Evolutionary conservation across 2,329 filamentous ascomycete genomes (phyloP), one percentile per base, ranked within the genome.

Genomic region (Pseudogymnoascus sp.): DNA sequence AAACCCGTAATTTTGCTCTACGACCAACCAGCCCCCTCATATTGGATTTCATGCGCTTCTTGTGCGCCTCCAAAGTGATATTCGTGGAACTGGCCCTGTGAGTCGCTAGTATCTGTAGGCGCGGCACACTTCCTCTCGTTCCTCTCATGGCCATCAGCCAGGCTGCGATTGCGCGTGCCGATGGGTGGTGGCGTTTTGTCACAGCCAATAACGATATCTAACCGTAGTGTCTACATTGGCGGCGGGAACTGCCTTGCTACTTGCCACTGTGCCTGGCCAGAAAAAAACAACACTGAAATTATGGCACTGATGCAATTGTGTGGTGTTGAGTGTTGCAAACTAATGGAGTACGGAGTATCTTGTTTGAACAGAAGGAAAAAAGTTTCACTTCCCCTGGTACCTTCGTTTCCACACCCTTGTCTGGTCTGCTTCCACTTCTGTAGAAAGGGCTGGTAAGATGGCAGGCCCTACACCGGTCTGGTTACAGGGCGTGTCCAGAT

Each of bases 21-120:
- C 27, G 21, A 55, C 48, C 48, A 55, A 55, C 48, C 27, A 55
- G 48, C 48, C 48, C n/a, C 48, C 27, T 55, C 5, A 33, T 55
- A 33, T 55, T 55, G 27, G 48, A 55, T n/a, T 55, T 55, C 48
- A 55, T 55, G 48, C 48, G 48, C 48, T 55, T 55, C 29, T 33
- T n/a, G 9, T 33, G 48, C 12, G 27, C 29, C 48, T 33, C 6
- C 10, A 15, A 33, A 15, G 3, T 9, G 27, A 55, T 27, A n/a
- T 33, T 33, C 9, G 48, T 33, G 48, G 48, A 17, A 55, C 27
- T 13, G 31, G 48, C 48, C 8, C 48, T 55, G 48, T 55, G 48
- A 55, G 48, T 55, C 27, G 48, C 48, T 55, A 55, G 5, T 31
- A 55, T 55, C 27, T n/a, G 27, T 33, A 55, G 29, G 29, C 48